Base-by-base conservation (phyloP, 495 filamentous ascomycete species). In the Penicillium salamii region DNA sequence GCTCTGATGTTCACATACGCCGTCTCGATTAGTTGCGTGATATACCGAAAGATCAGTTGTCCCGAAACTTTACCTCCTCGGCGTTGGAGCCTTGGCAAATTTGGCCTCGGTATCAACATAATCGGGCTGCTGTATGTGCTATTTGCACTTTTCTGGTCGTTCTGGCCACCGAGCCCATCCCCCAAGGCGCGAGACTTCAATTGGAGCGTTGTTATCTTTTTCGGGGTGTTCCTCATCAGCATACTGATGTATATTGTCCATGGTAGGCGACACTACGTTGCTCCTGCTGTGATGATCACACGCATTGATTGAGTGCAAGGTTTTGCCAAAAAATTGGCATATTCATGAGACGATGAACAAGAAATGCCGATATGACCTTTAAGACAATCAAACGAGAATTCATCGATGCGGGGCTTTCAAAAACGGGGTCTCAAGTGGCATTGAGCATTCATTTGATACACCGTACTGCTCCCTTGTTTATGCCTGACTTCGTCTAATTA, bases 171-270 rank as follows among this genome's bases (percentile, higher is more conserved):
- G 0, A 46, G 60, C 1, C 58, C 60, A 8, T 65, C 65, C 0
- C 65, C 78, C 9, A 66, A 65, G 1, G 55, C 59, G 7, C 46
- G 67, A 5, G 79, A 67, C 20, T 78, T 82, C 63, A 83, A 84
- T 53, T 84, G 67, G 63, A 54, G 55, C 17, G 62, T 74, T 6
- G 61, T 78, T 12, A 71, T 79, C 7, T 77, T 70, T 47, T 61
- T 52, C 2, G 58, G 41, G 1, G 63, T 74, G 1, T 67, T 77
- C 33, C 26, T 67, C 2, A 51, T 72, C 7, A 66, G 68, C 8
- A 49, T 65, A 2, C 45, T 61, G 13, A 64, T 66, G 53, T 77
- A 75, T 49, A 21, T 53, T 5, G 19, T 65, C 14, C 54, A 64
- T 17, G 69, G 59, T 7, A 35, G 58, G 13, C 45, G 49, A 6